Evolutionary conservation across 163 green algal species (phyloP), one percentile per base, ranked within the genome.

Genomic region (Chlamydomonas reinhardtii): DNA sequence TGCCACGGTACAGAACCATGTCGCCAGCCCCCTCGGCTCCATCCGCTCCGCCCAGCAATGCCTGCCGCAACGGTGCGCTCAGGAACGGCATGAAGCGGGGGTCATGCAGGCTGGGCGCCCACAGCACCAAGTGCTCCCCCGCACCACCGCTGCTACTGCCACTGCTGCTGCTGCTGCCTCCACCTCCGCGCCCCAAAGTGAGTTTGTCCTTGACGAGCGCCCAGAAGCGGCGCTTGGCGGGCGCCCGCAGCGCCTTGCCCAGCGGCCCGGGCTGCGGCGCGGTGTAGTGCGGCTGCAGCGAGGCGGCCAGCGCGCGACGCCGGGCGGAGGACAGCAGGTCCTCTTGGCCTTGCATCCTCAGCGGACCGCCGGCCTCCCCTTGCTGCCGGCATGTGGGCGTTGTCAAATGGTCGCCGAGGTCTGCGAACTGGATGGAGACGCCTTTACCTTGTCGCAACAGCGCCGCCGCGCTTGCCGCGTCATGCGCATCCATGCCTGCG

Each of bases 41-140:
- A 2, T 14, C 48, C 19, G 48, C 48, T 20, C 48, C 20, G 27
- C 43, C n/a, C 37, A 78, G 69, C 54, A 86, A 56, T 34, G 69
- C 80, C 69, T 15, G 5, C 25, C 70, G 54, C 34, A 86, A 35
- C 27, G 2, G 14, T 3, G 56, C 34, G 32, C 32, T 71, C 56
- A 86, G 80, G 37, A 86, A 86, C 24, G 80, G 70, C 80, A 79
- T 54, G 66, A 80, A 34, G 48, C 66, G 31, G 8, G 66, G 66
- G 66, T 73, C 66, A 19, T 31, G 29, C 31, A 43, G 66, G 31
- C 66, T 73, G 17, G 66, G 66, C 16, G 66, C 66, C 31, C 31
- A 73, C 66, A 73, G 66, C 31, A 73, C 66, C 31, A 73, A 31
- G 15, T 43, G 64, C 64, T 35, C 25, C 31, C 48, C 59, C 2